Evolutionary conservation across 805 yeast genomes (phyloP).

Genomic region (Spathaspora girioi): DNA sequence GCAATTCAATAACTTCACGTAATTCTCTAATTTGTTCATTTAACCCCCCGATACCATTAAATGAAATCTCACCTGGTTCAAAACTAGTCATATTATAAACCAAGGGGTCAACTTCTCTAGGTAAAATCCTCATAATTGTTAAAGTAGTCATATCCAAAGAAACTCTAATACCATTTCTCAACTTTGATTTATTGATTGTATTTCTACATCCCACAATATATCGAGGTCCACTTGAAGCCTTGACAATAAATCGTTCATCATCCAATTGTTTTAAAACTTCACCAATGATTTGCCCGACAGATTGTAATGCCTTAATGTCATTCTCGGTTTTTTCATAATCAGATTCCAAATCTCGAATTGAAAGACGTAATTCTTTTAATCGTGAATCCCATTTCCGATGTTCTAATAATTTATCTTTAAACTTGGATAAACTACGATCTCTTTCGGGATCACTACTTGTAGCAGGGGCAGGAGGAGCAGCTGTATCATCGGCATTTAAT

Average conservation of each 20-base stretch:
- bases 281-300: constrained; percentile 96
- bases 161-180: constrained; percentile 93
- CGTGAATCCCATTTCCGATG: constrained; percentile 94
- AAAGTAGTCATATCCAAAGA: constrained; percentile 96
- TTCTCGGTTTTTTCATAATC: constrained; percentile 91
- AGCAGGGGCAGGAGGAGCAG: constrained; percentile 9
- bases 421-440: constrained; percentile 69
- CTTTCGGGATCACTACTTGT: constrained; percentile 58
- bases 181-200: constrained; percentile 75
- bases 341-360: constrained; percentile 78
- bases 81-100: constrained; percentile 98
- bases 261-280: constrained; percentile 94
- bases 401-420: constrained; percentile 82
- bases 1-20: constrained; percentile 96
- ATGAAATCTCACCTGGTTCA: constrained; percentile 96
- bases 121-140: constrained; percentile 95
- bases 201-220: constrained; percentile 97
- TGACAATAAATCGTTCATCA: constrained; percentile 91
- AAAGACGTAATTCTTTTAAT: constrained; percentile 75
- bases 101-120: constrained; percentile 96
- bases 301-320: constrained; percentile 94
- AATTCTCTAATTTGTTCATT: constrained; percentile 93
- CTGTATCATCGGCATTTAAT: constrained; percentile 37
- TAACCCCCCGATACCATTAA: constrained; percentile 93
- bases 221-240: constrained; percentile 96